Conservation (phyloP, 192 early-diverging fungal species). For the Rhizophagus prolifer region DNA sequence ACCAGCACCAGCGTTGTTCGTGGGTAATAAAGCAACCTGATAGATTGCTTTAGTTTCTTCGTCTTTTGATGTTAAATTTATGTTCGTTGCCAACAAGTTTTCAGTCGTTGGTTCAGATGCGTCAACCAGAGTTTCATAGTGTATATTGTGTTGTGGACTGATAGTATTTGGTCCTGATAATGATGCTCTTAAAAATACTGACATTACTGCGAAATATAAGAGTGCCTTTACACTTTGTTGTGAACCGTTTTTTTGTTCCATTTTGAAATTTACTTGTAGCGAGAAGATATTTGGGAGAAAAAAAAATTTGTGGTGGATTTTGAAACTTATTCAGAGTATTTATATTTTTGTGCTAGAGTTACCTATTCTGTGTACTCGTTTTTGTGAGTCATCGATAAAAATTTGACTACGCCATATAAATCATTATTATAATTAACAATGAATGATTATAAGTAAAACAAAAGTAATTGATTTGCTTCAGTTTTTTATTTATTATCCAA, state of each 20-base stretch:
- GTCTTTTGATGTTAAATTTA: not conserved
- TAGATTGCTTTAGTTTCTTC: not conserved
- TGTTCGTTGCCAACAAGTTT: no score
- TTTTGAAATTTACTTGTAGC: not conserved
- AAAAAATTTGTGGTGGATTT: not conserved
- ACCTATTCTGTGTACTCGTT: no score
- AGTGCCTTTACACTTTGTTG: constrained; percentile 10
- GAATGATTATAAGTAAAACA: no score
- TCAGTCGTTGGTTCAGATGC: not conserved
- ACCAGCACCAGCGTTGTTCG: not conserved
- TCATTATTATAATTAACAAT: no score
- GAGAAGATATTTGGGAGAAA: not conserved
- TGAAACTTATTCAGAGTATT: not conserved
- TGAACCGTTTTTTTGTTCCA: not conserved
- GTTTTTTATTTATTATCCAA: no score
- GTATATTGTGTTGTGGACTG: not conserved
- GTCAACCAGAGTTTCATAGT: not conserved
- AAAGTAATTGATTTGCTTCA: no score
- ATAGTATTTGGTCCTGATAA: not conserved
- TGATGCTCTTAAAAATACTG: constrained; percentile 2
- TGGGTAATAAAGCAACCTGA: not conserved
- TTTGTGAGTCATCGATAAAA: no score
- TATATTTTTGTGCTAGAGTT: no score
- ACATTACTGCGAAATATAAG: constrained; percentile 9
- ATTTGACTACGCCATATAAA: no score